Evolutionary conservation across 164 flowering plant species (phyloP).

Genomic region (Chimonanthus salicifolius): DNA sequence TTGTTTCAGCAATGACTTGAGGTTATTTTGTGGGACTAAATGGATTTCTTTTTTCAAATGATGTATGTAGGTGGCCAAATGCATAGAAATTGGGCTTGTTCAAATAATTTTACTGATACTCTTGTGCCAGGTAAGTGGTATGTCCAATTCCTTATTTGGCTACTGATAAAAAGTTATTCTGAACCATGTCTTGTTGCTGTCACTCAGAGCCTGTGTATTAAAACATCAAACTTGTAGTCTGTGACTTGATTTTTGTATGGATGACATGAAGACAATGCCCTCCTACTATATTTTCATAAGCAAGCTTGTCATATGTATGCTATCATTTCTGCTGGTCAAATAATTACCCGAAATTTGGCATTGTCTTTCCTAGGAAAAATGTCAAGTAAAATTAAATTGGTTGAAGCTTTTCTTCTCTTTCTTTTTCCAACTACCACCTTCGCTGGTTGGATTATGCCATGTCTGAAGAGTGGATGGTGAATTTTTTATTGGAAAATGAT

Average conservation of each 20-base stretch:
- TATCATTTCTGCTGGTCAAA: background rate
- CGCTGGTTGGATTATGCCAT: too few species aligned
- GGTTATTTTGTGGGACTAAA: background rate
- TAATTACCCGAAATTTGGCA: too few species aligned
- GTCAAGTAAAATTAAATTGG: too few species aligned
- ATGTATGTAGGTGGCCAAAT: conserved; percentile 51
- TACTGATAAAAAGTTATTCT: background rate
- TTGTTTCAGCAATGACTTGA: too few species aligned
- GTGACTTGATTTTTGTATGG: background rate
- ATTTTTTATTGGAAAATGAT: too few species aligned
- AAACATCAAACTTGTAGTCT: background rate
- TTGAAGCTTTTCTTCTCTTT: too few species aligned
- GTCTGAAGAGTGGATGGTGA: too few species aligned
- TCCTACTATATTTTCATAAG: background rate
- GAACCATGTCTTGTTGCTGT: background rate
- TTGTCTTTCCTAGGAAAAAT: too few species aligned
- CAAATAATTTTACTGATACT: conserved; percentile 48
- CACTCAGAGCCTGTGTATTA: background rate
- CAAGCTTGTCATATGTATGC: background rate
- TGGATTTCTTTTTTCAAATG: background rate
- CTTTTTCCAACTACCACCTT: too few species aligned
- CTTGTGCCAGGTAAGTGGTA: conserved; percentile 52
- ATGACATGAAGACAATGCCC: background rate
- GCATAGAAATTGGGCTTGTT: conserved; percentile 84
- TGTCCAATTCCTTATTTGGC: background rate